Evolutionary conservation across 2,329 filamentous ascomycete species (phyloP), one percentile per base, ranked within the genome.

Genomic region (Aspergillus pseudoviridinutans): DNA sequence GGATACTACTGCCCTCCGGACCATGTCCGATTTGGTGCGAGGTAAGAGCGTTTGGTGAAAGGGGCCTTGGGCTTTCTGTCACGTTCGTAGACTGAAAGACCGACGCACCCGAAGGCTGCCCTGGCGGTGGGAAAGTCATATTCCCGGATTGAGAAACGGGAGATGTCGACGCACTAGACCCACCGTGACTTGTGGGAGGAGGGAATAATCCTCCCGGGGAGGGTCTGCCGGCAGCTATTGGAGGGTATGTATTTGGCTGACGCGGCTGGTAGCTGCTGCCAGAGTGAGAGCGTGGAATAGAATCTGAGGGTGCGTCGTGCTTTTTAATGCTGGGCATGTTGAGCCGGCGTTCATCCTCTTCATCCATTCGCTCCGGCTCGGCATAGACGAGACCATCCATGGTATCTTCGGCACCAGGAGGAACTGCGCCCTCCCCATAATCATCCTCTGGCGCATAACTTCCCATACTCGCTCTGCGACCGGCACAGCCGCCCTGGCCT

Each of bases 401-500:
- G 51, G 77, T 76, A 54, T 87, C 84, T 8, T 84, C 81, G 22
- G 76, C 73, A 51, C 78, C 76, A 38, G 68, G 76, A 22, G 78
- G 76, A 28, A 71, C 73, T 60, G 77, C 74, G 44, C 68, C 72
- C 32, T 79, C 77, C 0, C 69, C 73, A 57, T 86, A 80, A 50
- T 94, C 90, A 54, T 92, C 91, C 38, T 92, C 89, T 20, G 88
- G 87, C 28, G 85, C 88, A 72, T 92, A 95, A 71, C 88, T 88
- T 47, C 88, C 88, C 82, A 92, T 87, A 67, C 92, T 97, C 42
- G 91, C 87, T 63, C 94, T 84, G 57, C 94, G 86, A 56, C 94
- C 94, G 12, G 95, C 94, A 76, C 94, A 99, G 50, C 94, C 94
- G 54, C 94, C 94, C 54, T 92, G 90, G 35, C 94, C 94, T 76